These are phyloP conservation scores for Aureobasidium sp. DNA, from an alignment of 2,329 filamentous ascomycete genomes.

Conservation along the genomic window DNA sequence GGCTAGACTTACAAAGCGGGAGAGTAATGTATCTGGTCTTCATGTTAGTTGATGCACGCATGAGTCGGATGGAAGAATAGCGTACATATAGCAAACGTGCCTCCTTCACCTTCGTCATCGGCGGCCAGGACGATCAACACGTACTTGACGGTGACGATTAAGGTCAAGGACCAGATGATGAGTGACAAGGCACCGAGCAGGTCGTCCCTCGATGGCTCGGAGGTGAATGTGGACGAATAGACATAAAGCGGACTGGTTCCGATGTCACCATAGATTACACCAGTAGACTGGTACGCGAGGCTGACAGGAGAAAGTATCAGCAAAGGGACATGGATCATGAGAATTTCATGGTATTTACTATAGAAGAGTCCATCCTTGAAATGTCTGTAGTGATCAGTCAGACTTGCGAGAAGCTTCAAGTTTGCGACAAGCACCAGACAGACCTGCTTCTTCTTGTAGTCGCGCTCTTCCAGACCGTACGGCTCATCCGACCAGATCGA, in stretches of 20 bases:
- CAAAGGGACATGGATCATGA: neutral
- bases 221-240: constrained; percentile 58
- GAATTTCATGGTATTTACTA: neutral
- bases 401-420: neutral
- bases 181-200: constrained; percentile 60
- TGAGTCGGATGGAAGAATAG: neutral
- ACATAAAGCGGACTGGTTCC: constrained; percentile 64
- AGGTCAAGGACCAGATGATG: constrained; percentile 61
- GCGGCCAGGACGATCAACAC: constrained; percentile 58
- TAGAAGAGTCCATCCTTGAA: constrained; percentile 17
- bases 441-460: constrained; percentile 17
- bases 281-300: constrained; percentile 58
- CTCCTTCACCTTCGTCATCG: constrained; percentile 65
- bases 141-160: constrained; percentile 66
- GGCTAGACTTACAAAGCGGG: constrained; percentile 44
- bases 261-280: constrained; percentile 65
- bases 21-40: constrained; percentile 48
- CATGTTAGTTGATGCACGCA: neutral
- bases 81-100: constrained; percentile 56
- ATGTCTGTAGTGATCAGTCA: constrained; percentile 9
- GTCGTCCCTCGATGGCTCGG: constrained; percentile 49
- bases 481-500: constrained; percentile 14
- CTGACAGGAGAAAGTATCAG: constrained; percentile 25
- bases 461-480: constrained; percentile 15
- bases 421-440: neutral